Conservation (phyloP, 441 rosid genomes). For the Isatis lusitanica region DNA sequence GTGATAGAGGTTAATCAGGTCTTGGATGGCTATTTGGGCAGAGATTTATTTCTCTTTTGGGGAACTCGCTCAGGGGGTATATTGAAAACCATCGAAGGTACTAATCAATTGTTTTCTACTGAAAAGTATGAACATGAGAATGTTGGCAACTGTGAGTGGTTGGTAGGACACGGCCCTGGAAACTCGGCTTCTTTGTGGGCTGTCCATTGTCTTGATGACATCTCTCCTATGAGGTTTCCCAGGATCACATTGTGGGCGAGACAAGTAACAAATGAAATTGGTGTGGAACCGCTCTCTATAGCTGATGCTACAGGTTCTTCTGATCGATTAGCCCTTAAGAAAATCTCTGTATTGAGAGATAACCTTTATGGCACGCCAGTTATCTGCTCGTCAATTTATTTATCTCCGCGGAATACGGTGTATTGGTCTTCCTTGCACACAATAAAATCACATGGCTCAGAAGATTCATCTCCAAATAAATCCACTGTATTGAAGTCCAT, state of each 20-base stretch:
- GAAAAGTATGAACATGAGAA: constrained; percentile 44
- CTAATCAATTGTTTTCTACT: constrained; percentile 39
- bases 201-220: constrained; percentile 87
- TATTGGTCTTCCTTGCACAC: constrained; percentile 57
- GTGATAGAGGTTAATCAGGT: constrained; percentile 76
- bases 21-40: constrained; percentile 60
- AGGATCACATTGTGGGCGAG: constrained; percentile 74
- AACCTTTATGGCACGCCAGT: constrained; percentile 59
- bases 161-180: constrained; percentile 89
- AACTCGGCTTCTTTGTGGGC: constrained; percentile 74
- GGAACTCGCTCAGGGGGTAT: constrained; percentile 60
- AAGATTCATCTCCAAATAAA: constrained; percentile 42
- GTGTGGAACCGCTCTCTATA: constrained; percentile 37
- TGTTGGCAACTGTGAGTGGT: constrained; percentile 81
- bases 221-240: constrained; percentile 79
- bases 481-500: constrained; percentile 40
- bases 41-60: constrained; percentile 67
- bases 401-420: constrained; percentile 53
- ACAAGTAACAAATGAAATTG: constrained; percentile 51
- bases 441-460: constrained; percentile 37
- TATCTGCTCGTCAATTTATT: constrained; percentile 62
- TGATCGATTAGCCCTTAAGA: constrained; percentile 48
- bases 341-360: constrained; percentile 60
- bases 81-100: constrained; percentile 48
- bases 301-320: constrained; percentile 39